phyloP scores from a whole-genome alignment of 2,329 filamentous ascomycete genomes.

The Amylocarpus encephaloides region DNA sequence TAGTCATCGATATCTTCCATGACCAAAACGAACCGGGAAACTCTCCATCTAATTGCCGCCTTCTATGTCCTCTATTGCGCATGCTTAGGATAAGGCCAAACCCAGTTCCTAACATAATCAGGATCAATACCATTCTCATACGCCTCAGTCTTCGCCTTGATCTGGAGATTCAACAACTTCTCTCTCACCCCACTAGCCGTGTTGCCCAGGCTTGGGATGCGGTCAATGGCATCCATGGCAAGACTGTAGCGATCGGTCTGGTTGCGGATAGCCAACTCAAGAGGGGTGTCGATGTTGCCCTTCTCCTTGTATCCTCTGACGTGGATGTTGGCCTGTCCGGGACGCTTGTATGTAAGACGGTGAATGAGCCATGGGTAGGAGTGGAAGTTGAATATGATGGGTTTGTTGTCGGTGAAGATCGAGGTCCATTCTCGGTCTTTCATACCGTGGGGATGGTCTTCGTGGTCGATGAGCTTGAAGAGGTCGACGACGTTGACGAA shows the following conservation, averaged over 20 bases:
- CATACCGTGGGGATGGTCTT: conserved; percentile 68
- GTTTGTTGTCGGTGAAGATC: conserved; percentile 66
- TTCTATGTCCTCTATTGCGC: background rate
- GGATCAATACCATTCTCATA: conserved; percentile 68
- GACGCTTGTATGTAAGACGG: conserved; percentile 68
- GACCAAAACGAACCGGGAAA: too few relatives aligned
- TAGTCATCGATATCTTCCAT: background rate
- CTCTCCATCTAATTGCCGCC: too few relatives aligned
- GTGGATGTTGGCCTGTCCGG: conserved; percentile 60
- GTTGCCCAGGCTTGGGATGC: conserved; percentile 56
- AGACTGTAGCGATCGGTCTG: conserved; percentile 70
- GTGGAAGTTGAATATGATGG: conserved; percentile 80
- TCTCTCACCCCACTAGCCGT: conserved; percentile 56
- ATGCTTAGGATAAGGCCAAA: conserved; percentile 23
- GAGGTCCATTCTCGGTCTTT: conserved; percentile 58
- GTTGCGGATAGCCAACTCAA: conserved; percentile 73
- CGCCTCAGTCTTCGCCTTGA: conserved; percentile 56
- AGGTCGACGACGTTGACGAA: conserved; percentile 77
- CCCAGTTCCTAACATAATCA: conserved; percentile 24
- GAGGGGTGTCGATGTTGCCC: conserved; percentile 76
- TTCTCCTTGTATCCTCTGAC: conserved; percentile 79
- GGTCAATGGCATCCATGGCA: conserved; percentile 70
- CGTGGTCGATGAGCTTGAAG: conserved; percentile 68
- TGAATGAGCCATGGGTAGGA: conserved; percentile 77
- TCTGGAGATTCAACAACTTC: conserved; percentile 56